Evolutionary conservation across 257 asterid genomes (phyloP), one percentile per base, ranked within the genome.

Genomic region (Catharanthus roseus): DNA sequence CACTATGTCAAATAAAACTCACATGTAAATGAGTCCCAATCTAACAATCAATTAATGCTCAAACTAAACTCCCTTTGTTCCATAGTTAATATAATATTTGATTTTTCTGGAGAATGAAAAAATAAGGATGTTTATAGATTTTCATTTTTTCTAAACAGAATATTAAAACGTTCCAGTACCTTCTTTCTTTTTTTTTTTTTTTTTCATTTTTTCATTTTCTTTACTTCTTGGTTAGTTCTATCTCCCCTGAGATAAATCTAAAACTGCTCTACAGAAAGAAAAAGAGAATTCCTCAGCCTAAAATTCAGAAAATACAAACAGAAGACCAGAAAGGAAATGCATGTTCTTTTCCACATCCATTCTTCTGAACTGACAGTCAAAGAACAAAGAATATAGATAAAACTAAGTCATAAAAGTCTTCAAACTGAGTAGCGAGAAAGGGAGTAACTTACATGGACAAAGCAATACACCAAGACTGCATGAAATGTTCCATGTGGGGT

Each of bases 401-500:
- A 6, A 72, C 57, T 10, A 19, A 29, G n/a, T 31, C 56, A 50
- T 36, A 34, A 44, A 3, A 61, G 21, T n/a, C 41, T 19, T 23
- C 44, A 42, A 10, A 41, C 36, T 8, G 53, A 9, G 49, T 29
- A 51, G 75, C 33, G 55, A 64, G 36, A 15, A 41, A 63, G n/a
- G 70, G 34, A 33, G 65, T 29, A 49, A 78, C 98, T 87, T 86
- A 92, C 98, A 83, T 83, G 74, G 96, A 88, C 84, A 92, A 81
- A 79, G 98, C 96, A 71, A 86, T 73, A 75, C 96, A 92, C 98
- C 98, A 92, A 21, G 89, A 67, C 82, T 88, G 96, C 98, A 92
- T 84, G 83, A 92, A 92, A 87, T 92, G 98, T 84, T 88, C 98
- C 98, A 92, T 85, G 79, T 88, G 96, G 13, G 95, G 98, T 55